Evolutionary conservation across 1,284 basidiomycete genomes (phyloP), one percentile per base, ranked within the genome.

Genomic region (Cryptococcus neoformans): DNA sequence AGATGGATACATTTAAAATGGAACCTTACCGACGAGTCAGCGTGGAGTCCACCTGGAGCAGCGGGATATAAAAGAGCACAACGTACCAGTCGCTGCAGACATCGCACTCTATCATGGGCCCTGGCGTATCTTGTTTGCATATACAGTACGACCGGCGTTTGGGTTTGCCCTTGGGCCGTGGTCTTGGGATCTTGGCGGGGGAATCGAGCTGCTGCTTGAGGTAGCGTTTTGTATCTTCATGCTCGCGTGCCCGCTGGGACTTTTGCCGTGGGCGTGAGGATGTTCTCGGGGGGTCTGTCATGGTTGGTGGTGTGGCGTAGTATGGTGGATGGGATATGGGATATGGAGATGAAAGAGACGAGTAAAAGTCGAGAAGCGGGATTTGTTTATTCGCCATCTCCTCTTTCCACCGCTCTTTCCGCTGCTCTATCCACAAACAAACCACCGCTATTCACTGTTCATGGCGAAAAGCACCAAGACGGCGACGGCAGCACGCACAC

Each of bases 21-120:
- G 55, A 71, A 74, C 74, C 73, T 75, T n/a, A 52, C 48, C 37
- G 52, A 55, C 53, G 56, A 53, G 36, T 50, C n/a, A 50, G 39
- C n/a, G n/a, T n/a, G n/a, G n/a, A n/a, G n/a, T n/a, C n/a, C n/a
- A n/a, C 28, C 6, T 41, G 21, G 21, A 21, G 21, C 21, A 21
- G 21, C 21, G 21, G 21, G 21, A 21, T 21, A n/a, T n/a, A n/a
- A 21, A 21, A 21, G 36, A 49, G 45, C 39, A 16, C 10, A 12
- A 67, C 73, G 55, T 49, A 74, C 74, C 74, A 76, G 51, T 76
- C 66, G 21, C 65, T 63, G 55, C 74, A 76, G 39, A 64, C 59
- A 12, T 59, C 70, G 55, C 17, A 17, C 34, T 46, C n/a, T 10
- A 46, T n/a, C 21, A n/a, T 46, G 21, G 42, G 49, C 39, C 17